Evolutionary conservation across 768 basidiomycete genomes (phyloP).

Genomic region (Podaxis sp.): DNA sequence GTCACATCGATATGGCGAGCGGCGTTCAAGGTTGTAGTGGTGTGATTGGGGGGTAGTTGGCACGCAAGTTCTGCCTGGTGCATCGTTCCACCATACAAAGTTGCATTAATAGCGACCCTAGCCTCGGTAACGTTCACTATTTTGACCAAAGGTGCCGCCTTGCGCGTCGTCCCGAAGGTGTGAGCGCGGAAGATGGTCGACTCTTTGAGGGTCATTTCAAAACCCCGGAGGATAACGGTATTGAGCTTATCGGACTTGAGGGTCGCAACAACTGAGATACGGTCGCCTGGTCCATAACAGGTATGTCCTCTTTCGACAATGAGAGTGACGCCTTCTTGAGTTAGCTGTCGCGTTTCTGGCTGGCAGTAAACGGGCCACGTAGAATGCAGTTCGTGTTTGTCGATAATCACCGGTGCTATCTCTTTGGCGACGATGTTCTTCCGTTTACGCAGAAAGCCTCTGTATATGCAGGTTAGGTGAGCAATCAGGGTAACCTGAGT

Average conservation of each 20-base stretch:
- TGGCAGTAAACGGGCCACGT: conserved; percentile 91
- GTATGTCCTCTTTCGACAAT: conserved; percentile 70
- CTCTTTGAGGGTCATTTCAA: conserved; percentile 79
- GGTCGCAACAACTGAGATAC: conserved; percentile 64
- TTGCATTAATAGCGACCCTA: conserved; percentile 67
- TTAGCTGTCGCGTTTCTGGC: conserved; percentile 61
- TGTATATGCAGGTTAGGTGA: conserved; percentile 21
- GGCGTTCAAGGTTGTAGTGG: conserved; percentile 75
- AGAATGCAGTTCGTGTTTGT: conserved; percentile 92
- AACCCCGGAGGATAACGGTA: conserved; percentile 73
- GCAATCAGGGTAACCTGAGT: not conserved
- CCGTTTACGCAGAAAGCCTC: conserved; percentile 79
- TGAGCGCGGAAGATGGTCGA: conserved; percentile 70
- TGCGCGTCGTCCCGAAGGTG: conserved; percentile 49
- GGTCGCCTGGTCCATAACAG: conserved; percentile 86
- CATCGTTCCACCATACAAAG: conserved; percentile 66
- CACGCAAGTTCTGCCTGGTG: conserved; percentile 72
- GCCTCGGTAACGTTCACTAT: conserved; percentile 58
- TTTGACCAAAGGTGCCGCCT: conserved; percentile 53
- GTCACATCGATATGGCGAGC: conserved; percentile 85
- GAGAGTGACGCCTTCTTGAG: conserved; percentile 59
- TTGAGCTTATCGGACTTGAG: conserved; percentile 67
- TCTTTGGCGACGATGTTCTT: conserved; percentile 67
- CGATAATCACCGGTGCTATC: conserved; percentile 70
- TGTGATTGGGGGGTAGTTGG: conserved; percentile 66